Evolutionary conservation across 1,284 basidiomycete genomes (phyloP).

Genomic region (Sparassis latifolia): DNA sequence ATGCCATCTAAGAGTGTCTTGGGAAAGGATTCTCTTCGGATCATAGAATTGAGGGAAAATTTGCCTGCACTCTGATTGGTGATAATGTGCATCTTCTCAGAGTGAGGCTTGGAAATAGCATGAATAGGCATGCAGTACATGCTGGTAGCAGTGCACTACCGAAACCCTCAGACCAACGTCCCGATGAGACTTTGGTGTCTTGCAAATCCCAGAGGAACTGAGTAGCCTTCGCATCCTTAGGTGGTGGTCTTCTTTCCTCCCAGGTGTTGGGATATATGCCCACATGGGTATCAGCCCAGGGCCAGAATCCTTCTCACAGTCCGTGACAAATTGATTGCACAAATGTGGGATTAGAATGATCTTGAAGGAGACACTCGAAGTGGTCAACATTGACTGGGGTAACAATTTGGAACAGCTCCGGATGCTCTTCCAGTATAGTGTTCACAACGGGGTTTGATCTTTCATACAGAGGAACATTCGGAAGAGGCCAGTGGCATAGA

Average conservation of each 20-base stretch:
- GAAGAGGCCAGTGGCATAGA: conserved; percentile 3
- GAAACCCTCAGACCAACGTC: conserved; percentile 33
- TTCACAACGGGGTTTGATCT: conserved; percentile 1
- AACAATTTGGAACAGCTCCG: conserved; percentile 28
- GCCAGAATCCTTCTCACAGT: too few species aligned
- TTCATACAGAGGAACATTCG: conserved; percentile 5
- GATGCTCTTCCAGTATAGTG: conserved; percentile 3
- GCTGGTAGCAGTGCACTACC: conserved; percentile 30
- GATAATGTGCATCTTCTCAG: conserved; percentile 31
- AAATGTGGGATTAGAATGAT: conserved; percentile 30
- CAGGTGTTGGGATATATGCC: conserved; percentile 14
- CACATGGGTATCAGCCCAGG: conserved; percentile 25
- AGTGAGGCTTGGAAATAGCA: conserved; percentile 33
- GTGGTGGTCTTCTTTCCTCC: conserved; percentile 11
- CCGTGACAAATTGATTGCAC: conserved; percentile 27
- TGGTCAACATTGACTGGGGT: conserved; percentile 28
- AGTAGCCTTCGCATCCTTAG: neutral
- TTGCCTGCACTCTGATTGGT: conserved; percentile 29
- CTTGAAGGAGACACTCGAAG: conserved; percentile 21
- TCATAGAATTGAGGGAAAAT: conserved; percentile 33
- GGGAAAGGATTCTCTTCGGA: conserved; percentile 16
- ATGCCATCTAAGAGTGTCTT: conserved; percentile 13
- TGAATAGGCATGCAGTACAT: conserved; percentile 39
- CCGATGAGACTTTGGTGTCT: conserved; percentile 19
- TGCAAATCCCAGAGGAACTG: neutral